phyloP scores from a whole-genome alignment of 129 eudicot genomes.

The Flaveria robusta region DNA sequence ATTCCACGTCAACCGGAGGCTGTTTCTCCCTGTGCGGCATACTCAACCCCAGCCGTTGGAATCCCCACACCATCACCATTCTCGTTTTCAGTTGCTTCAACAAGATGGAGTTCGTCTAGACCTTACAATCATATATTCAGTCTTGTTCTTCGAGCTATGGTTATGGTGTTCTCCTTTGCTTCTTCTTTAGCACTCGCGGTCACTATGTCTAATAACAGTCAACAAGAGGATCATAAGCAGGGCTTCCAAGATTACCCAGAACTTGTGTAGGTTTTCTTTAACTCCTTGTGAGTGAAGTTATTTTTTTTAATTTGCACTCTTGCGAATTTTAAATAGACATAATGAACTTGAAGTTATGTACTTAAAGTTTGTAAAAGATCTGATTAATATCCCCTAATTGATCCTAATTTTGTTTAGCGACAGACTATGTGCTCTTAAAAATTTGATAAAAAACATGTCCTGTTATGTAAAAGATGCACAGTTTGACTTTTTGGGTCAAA shows the following conservation, averaged over 20 bases:
- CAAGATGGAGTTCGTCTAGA: conserved; percentile 53
- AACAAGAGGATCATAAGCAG: conserved; percentile 1
- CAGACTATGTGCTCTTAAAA: background rate
- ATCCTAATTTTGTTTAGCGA: background rate
- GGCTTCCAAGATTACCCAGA: conserved; percentile 42
- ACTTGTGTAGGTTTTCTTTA: conserved; percentile 43
- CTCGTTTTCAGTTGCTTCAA: conserved; percentile 58
- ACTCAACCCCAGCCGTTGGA: conserved; percentile 39
- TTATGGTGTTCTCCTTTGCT: conserved; percentile 47
- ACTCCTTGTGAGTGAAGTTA: background rate
- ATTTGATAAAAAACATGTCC: background rate
- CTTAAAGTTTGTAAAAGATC: background rate
- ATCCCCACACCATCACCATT: conserved; percentile 58
- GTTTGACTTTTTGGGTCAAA: conserved; percentile 28
- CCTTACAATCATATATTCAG: conserved; percentile 38
- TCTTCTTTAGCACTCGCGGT: conserved; percentile 55
- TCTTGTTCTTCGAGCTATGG: conserved; percentile 46
- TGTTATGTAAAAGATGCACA: background rate
- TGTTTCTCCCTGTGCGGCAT: conserved; percentile 42
- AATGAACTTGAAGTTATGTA: background rate
- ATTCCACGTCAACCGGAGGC: conserved; percentile 28
- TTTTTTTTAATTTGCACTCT: background rate
- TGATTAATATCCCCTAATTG: background rate
- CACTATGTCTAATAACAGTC: conserved; percentile 33
- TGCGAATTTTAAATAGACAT: background rate